Base-by-base conservation (phyloP, 306 rosid genomes). In the Dryas alaskensis region DNA sequence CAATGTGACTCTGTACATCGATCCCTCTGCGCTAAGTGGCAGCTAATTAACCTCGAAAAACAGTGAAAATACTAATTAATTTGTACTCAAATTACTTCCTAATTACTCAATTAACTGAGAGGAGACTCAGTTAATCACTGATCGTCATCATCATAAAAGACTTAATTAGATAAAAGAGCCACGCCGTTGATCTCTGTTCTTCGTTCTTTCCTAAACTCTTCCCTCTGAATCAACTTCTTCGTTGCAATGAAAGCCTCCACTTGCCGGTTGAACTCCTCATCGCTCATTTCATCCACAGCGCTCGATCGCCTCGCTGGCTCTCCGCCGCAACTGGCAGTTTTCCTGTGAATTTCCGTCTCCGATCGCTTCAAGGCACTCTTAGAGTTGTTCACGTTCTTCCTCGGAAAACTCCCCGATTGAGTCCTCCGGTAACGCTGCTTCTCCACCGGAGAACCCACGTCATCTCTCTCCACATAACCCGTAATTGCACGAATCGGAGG, bases 201-300 rank as follows among this genome's bases (percentile, higher is more conserved):
- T 59, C 65, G 13, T 16, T 45, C 37, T 13, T 44, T 39, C 16
- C 60, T 54, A 31, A 31, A 31, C 61, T 86, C 89, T 5, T 86
- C 73, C 86, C 59, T 25, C 70, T 50, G 88, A 73, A 57, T 69
- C 78, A 42, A 78, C 74, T 88, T 87, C 8, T 81, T 86, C 54
- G 73, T 60, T 0, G 90, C 90, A 27, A 90, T 90, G 79, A 87
- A 90, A 0, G 78, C 84, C 22, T 91, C 92, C 5, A 87, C 67
- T 0, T 69, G 63, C 12, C 84, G 87, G 11, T 86, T 85, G 76
- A 93, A 89, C 6, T 93, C 98, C 6, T 87, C 96, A 55, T 85
- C 59, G 76, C 83, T 86, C 93, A 93, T 31, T 0, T 76, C 65
- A 3, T 88, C 89, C 77, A 87, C 88, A 3, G 67, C 13, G 25